phyloP scores from a whole-genome alignment of 139 green algal species.

The Medakamo hakoo region DNA sequence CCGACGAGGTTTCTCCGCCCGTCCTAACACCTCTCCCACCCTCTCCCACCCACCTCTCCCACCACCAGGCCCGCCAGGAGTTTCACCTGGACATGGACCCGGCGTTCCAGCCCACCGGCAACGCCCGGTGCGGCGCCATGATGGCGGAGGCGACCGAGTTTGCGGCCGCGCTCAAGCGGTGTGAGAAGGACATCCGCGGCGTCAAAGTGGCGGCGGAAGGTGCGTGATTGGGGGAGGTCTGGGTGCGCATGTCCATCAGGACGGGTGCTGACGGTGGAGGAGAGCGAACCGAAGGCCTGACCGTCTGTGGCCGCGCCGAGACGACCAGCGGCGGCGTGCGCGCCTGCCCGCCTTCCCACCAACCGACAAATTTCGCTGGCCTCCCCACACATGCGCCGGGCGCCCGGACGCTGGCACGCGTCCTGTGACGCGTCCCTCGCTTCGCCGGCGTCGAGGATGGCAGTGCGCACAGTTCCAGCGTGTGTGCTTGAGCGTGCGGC shows the following conservation, averaged over 20 bases:
- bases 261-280: too few species aligned
- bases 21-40: background rate
- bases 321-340: background rate
- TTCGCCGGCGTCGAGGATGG: too few species aligned
- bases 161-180: slow-evolving; percentile 35
- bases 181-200: slow-evolving; percentile 63
- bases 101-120: slow-evolving; percentile 49
- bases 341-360: too few species aligned
- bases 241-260: too few species aligned
- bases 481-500: too few species aligned
- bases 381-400: too few species aligned
- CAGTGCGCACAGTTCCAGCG: too few species aligned
- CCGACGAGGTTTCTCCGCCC: background rate
- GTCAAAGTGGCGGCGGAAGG: slow-evolving; percentile 58
- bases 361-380: too few species aligned
- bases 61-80: slow-evolving; percentile 32
- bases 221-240: slow-evolving; percentile 9
- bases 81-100: slow-evolving; percentile 35
- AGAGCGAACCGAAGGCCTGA: too few species aligned
- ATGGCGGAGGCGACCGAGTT: slow-evolving; percentile 65
- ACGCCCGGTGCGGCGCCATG: slow-evolving; percentile 71
- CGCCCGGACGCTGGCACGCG: too few species aligned
- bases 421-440: too few species aligned
- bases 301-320: background rate
- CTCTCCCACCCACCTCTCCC: background rate